These are phyloP conservation scores for Volvox africanus DNA, from an alignment of 139 green algal species.

Conservation along the genomic window DNA sequence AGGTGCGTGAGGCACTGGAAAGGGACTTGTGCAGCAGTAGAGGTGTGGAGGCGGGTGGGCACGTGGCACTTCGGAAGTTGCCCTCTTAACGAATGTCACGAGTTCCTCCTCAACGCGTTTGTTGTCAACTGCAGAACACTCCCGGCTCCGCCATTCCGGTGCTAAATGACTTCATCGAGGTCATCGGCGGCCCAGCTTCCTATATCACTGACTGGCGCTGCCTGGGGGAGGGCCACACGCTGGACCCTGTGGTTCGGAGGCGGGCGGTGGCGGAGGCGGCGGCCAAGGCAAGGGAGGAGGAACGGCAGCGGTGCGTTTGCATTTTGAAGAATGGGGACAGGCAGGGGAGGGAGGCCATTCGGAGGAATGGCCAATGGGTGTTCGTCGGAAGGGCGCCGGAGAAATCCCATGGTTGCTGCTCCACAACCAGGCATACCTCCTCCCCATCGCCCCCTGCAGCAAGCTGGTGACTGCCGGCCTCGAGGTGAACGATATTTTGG, in stretches of 20 bases:
- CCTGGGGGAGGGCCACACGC: neutral
- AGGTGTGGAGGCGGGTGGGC: neutral
- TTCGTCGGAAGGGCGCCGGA: neutral
- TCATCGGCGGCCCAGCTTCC: conserved; percentile 3
- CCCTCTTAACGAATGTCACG: neutral
- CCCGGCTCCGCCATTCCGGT: conserved; percentile 8
- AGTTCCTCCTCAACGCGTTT: neutral
- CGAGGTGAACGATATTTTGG: conserved; percentile 45
- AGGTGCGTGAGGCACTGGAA: neutral
- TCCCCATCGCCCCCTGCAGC: neutral
- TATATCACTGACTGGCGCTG: neutral
- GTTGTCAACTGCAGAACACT: neutral
- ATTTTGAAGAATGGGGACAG: neutral
- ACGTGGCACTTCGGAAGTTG: neutral
- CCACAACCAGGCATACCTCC: neutral
- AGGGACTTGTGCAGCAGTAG: no score
- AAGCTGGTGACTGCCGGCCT: conserved; percentile 41
- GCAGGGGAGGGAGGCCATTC: neutral
- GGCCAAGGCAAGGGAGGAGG: conserved; percentile 32
- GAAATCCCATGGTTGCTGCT: neutral
- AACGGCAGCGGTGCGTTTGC: conserved; percentile 30
- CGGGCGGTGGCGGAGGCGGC: conserved; percentile 38
- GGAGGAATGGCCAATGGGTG: neutral
- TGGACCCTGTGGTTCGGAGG: conserved; percentile 18
- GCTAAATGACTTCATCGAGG: conserved; percentile 62